phyloP scores from a whole-genome alignment of 179 eudicot species.

The Beta lomatogona region DNA sequence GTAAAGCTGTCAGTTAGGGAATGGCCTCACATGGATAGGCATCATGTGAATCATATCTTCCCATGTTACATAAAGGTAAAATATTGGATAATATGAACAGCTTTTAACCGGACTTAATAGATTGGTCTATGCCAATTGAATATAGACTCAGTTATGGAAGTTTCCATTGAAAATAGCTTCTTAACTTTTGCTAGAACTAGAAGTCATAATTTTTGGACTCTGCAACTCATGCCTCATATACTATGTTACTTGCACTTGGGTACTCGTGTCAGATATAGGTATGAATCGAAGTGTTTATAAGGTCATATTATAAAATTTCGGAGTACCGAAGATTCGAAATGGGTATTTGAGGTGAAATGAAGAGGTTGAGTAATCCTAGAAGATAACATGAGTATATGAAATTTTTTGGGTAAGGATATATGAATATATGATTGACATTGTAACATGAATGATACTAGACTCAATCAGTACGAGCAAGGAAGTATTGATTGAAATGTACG shows the following conservation, averaged over 20 bases:
- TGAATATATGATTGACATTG: no score
- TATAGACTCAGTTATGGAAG: not conserved
- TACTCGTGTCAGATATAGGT: no score
- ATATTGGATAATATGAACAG: not conserved
- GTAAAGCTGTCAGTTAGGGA: constrained; percentile 5
- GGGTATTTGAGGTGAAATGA: no score
- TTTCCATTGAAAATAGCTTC: not conserved
- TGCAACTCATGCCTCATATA: not conserved
- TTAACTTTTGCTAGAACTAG: not conserved
- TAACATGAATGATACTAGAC: no score
- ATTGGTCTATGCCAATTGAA: not conserved
- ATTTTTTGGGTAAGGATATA: no score
- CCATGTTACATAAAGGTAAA: not conserved
- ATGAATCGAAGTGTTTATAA: no score
- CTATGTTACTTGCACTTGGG: no score
- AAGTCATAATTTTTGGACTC: not conserved
- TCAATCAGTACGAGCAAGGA: no score
- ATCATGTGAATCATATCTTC: not conserved
- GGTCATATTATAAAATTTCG: no score
- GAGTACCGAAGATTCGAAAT: no score
- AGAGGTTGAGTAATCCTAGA: no score
- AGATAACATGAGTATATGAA: no score
- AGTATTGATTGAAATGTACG: not conserved
- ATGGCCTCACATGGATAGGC: not conserved
- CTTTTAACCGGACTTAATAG: not conserved